A percentile compares a stretch with the other conserved stretches of the same genome.
Conservation (phyloP, 2,329 filamentous ascomycete genomes). For the Xylariaceae sp. region DNA sequence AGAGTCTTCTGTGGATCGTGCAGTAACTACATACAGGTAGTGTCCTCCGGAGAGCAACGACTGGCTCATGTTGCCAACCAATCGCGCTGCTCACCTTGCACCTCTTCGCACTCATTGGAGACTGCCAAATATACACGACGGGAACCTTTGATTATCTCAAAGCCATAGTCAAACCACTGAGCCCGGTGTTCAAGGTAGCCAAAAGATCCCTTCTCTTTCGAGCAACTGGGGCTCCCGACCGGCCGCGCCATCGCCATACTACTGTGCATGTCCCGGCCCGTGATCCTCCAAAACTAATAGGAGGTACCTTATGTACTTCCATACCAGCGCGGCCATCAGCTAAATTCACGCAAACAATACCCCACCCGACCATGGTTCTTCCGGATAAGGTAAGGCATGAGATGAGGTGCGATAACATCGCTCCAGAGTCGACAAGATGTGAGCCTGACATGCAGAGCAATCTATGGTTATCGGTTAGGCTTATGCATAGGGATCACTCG, state of each 20-base stretch:
- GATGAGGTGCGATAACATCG: conserved; percentile 9
- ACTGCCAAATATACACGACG: no score
- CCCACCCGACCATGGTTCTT: conserved; percentile 16
- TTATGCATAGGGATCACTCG: background rate
- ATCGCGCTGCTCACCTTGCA: conserved; percentile 10
- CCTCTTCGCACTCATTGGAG: conserved; percentile 14
- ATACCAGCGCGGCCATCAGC: background rate
- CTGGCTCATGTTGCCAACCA: conserved; percentile 6
- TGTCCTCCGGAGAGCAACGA: background rate
- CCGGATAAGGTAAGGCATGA: conserved; percentile 15
- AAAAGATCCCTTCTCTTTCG: conserved; percentile 3
- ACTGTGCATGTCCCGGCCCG: no score
- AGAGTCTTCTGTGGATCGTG: no score
- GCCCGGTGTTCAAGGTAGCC: background rate
- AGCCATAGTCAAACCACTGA: conserved; percentile 8
- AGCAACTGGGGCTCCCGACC: no score
- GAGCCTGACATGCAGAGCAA: conserved; percentile 20
- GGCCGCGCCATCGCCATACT: no score
- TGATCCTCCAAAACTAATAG: no score
- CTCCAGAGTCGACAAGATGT: conserved; percentile 2
- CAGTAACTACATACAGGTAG: no score
- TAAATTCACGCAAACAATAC: conserved; percentile 7
- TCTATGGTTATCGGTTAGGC: conserved; percentile 19
- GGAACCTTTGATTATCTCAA: conserved; percentile 4
- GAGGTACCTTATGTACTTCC: background rate